Conservation (phyloP, 2,329 filamentous ascomycete genomes). For the Trichoderma koningii region DNA sequence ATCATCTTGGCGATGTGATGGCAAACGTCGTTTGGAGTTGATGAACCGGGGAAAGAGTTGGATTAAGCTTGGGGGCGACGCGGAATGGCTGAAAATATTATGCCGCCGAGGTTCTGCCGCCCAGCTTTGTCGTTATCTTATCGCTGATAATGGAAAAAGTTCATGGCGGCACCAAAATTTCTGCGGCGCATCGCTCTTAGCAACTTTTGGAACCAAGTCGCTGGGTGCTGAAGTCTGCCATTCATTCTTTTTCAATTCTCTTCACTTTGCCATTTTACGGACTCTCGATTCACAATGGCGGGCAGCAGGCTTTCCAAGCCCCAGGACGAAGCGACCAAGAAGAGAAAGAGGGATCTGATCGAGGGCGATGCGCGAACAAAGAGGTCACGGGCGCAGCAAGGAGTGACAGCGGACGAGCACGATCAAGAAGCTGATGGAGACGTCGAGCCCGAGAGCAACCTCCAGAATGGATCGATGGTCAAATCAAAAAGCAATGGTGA, state of each 20-base stretch:
- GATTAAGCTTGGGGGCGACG: slow-evolving; percentile 5
- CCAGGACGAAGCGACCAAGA: slow-evolving; percentile 46
- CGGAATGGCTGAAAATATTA: slow-evolving; percentile 33
- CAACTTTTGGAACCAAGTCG: slow-evolving; percentile 14
- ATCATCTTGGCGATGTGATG: slow-evolving; percentile 70
- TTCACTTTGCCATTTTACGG: neutral
- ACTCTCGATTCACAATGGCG: slow-evolving; percentile 38
- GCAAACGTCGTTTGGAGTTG: neutral
- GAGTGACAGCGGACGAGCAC: slow-evolving; percentile 2
- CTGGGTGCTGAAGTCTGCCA: slow-evolving; percentile 27
- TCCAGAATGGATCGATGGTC: slow-evolving; percentile 6
- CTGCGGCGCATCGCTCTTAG: slow-evolving; percentile 30
- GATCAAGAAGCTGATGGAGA: slow-evolving; percentile 13
- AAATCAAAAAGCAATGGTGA: slow-evolving; percentile 30
- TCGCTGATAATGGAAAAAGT: slow-evolving; percentile 42
- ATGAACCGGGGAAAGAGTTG: slow-evolving; percentile 26
- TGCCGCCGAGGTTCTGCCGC: slow-evolving; percentile 38
- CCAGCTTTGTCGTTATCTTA: slow-evolving; percentile 43
- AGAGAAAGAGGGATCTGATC: slow-evolving; percentile 50
- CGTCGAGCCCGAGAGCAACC: neutral
- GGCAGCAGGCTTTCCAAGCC: slow-evolving; percentile 38
- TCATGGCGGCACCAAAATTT: slow-evolving; percentile 47
- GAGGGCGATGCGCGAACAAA: slow-evolving; percentile 48
- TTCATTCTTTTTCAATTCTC: slow-evolving; percentile 12
- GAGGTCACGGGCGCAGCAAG: slow-evolving; percentile 37